Evolutionary conservation across 495 filamentous ascomycete genomes (phyloP).

Genomic region (Saxispiralis lemnorum): DNA sequence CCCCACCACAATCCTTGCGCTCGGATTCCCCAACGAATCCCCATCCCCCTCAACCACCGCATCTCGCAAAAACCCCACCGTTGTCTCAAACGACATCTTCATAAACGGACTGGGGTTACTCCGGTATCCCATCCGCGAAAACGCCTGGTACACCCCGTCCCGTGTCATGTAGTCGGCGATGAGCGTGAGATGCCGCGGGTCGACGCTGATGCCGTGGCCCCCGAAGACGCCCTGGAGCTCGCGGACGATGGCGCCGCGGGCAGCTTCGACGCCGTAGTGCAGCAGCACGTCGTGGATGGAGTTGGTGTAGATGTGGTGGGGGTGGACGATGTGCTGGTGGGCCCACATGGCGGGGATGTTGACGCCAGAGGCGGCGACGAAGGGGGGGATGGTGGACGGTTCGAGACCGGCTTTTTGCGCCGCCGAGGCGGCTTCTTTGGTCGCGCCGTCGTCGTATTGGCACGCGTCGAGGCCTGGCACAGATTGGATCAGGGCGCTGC

Average conservation of each 20-base stretch:
- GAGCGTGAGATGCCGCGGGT: slow-evolving; percentile 80
- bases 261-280: slow-evolving; percentile 86
- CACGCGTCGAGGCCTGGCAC: slow-evolving; percentile 58
- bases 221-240: slow-evolving; percentile 80
- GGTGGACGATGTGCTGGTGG: slow-evolving; percentile 55
- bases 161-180: slow-evolving; percentile 95
- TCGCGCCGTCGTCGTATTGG: slow-evolving; percentile 22
- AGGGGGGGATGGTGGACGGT: slow-evolving; percentile 32
- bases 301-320: slow-evolving; percentile 76
- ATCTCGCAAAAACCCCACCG: slow-evolving; percentile 77
- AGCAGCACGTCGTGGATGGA: slow-evolving; percentile 69
- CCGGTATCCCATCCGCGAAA: slow-evolving; percentile 75
- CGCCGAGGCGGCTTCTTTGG: slow-evolving; percentile 21
- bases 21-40: slow-evolving; percentile 74
- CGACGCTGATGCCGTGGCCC: slow-evolving; percentile 83
- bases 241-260: slow-evolving; percentile 63
- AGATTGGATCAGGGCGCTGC: slow-evolving; percentile 67
- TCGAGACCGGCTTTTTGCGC: slow-evolving; percentile 39
- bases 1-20: slow-evolving; percentile 78
- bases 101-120: slow-evolving; percentile 73
- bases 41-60: slow-evolving; percentile 76
- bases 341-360: slow-evolving; percentile 82
- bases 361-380: slow-evolving; percentile 60
- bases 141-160: slow-evolving; percentile 68
- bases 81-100: slow-evolving; percentile 99